phyloP scores from a whole-genome alignment of 306 rosid species.

The Fagus crenata region DNA sequence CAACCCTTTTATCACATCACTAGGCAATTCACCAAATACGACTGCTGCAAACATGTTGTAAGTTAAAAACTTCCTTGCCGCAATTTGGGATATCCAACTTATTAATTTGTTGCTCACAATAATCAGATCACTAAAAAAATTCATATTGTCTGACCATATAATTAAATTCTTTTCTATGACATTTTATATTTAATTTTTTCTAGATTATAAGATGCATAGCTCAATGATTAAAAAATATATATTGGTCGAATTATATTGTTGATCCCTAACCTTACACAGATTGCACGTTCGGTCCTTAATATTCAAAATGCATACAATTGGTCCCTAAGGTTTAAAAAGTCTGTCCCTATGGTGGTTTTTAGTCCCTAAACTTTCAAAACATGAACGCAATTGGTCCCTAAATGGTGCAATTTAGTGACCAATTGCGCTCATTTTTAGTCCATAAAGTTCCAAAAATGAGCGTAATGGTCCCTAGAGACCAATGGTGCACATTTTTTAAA shows the following conservation, averaged over 20 bases:
- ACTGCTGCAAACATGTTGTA: neutral
- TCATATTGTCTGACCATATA: neutral
- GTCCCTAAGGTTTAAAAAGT: no score
- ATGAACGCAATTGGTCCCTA: no score
- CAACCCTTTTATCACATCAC: neutral
- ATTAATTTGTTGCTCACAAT: neutral
- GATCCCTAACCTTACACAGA: no score
- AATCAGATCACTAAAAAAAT: neutral
- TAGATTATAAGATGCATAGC: neutral
- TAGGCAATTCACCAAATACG: neutral
- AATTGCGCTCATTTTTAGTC: no score
- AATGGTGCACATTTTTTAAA: no score
- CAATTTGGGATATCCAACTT: neutral
- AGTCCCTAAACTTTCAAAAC: no score
- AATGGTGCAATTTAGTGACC: no score
- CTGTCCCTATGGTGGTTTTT: no score
- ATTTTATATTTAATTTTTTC: neutral
- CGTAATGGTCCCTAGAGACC: no score
- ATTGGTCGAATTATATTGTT: neutral
- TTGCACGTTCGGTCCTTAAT: no score
- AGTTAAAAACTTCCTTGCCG: neutral
- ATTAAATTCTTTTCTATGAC: neutral
- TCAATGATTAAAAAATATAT: slow-evolving; percentile 16
- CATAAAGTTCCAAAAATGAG: no score
- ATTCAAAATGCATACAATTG: no score